A percentile compares a stretch with the other conserved stretches of the same genome.
These are phyloP conservation scores for Usnea hakonensis DNA, from an alignment of 495 filamentous ascomycete species.

Conservation along the genomic window DNA sequence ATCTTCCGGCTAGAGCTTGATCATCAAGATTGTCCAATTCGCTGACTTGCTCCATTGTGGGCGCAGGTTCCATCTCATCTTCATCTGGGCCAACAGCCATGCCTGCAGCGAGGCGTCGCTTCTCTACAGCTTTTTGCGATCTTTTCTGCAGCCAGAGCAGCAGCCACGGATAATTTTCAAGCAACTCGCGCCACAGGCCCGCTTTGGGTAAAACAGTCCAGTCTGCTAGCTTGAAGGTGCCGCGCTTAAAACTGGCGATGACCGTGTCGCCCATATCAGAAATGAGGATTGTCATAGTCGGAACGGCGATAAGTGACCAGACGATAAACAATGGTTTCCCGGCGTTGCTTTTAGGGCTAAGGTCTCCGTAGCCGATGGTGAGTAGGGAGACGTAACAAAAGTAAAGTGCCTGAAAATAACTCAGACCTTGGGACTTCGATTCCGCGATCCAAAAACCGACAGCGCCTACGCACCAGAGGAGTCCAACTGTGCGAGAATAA, in stretches of 20 bases:
- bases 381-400: slow-evolving; percentile 75
- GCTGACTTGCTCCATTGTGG: slow-evolving; percentile 43
- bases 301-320: slow-evolving; percentile 63
- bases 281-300: slow-evolving; percentile 61
- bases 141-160: slow-evolving; percentile 32
- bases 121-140: slow-evolving; percentile 29
- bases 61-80: slow-evolving; percentile 26
- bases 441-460: slow-evolving; percentile 62
- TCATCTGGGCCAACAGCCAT: slow-evolving; percentile 35
- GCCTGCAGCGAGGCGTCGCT: slow-evolving; percentile 41
- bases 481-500: slow-evolving; percentile 23
- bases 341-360: slow-evolving; percentile 62
- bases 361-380: slow-evolving; percentile 88
- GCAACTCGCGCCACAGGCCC: slow-evolving; percentile 38
- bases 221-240: slow-evolving; percentile 46
- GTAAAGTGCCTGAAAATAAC: slow-evolving; percentile 73
- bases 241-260: slow-evolving; percentile 48
- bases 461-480: slow-evolving; percentile 78
- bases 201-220: slow-evolving; percentile 51
- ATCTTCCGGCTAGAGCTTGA: slow-evolving; percentile 40
- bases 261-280: slow-evolving; percentile 57
- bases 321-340: slow-evolving; percentile 83
- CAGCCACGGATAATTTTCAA: slow-evolving; percentile 39
- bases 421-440: slow-evolving; percentile 48
- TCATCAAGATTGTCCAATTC: slow-evolving; percentile 30